These are phyloP conservation scores for Solanum phureja DNA, from an alignment of 257 asterid genomes.

Conservation along the genomic window DNA sequence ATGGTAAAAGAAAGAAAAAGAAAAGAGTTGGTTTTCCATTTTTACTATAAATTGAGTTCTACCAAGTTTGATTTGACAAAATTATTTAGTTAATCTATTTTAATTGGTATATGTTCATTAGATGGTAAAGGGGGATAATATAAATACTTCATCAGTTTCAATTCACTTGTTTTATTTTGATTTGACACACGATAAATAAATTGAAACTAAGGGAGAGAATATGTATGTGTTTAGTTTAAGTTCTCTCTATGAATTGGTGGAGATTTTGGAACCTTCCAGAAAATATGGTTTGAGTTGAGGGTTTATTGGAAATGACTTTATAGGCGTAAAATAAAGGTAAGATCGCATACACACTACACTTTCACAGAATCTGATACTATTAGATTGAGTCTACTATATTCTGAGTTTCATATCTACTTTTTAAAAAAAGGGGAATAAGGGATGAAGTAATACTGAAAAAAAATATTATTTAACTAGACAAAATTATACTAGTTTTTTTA, in stretches of 20 bases:
- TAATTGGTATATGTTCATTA: not conserved
- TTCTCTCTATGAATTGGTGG: not conserved
- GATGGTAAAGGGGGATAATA: not conserved
- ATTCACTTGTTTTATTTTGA: not conserved
- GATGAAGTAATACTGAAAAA: not conserved
- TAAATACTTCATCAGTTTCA: not conserved
- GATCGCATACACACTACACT: too few species aligned
- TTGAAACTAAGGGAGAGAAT: not conserved
- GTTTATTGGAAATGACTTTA: not conserved
- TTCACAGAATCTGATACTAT: not conserved
- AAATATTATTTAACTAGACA: too few species aligned
- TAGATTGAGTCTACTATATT: not conserved
- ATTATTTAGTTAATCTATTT: not conserved
- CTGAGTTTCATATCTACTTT: not conserved
- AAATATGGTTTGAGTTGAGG: not conserved
- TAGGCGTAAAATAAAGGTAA: too few species aligned
- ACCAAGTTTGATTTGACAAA: not conserved
- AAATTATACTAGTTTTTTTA: too few species aligned
- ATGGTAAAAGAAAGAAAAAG: not conserved
- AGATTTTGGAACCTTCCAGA: not conserved
- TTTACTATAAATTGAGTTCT: not conserved
- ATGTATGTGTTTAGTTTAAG: not conserved
- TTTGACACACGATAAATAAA: too few species aligned
- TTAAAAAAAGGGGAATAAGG: not conserved
- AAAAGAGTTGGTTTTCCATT: not conserved